Evolutionary conservation across 495 filamentous ascomycete species (phyloP).

Genomic region (Evernia prunastri): DNA sequence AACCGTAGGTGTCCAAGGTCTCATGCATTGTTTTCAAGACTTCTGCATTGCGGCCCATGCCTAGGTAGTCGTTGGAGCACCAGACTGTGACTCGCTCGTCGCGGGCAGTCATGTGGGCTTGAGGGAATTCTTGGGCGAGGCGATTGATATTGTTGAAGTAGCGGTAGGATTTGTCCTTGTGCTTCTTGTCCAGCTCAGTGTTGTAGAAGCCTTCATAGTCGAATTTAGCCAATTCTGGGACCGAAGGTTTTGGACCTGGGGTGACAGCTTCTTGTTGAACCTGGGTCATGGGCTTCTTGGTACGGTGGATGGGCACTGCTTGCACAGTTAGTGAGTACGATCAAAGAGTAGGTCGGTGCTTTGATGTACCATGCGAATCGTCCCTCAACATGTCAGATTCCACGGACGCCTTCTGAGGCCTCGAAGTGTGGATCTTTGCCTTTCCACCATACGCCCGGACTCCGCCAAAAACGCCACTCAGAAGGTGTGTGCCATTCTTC

Average conservation of each 20-base stretch:
- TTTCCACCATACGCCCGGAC: conserved; percentile 45
- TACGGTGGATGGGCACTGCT: conserved; percentile 24
- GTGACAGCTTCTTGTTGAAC: conserved; percentile 25
- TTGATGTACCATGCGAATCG: conserved; percentile 46
- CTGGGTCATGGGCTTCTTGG: conserved; percentile 11
- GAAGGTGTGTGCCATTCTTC: conserved; percentile 39
- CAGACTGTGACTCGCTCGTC: conserved; percentile 94
- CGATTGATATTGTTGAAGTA: conserved; percentile 99
- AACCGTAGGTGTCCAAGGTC: conserved; percentile 89
- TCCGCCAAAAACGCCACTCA: conserved; percentile 38
- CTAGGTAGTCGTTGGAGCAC: conserved; percentile 98
- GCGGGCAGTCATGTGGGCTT: conserved; percentile 77
- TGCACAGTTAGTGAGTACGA: not conserved
- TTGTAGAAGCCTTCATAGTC: conserved; percentile 89
- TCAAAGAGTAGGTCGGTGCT: not conserved
- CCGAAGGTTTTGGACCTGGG: conserved; percentile 37
- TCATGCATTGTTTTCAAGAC: conserved; percentile 91
- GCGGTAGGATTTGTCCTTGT: conserved; percentile 98
- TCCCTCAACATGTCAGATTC: conserved; percentile 55
- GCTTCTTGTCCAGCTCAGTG: conserved; percentile 89
- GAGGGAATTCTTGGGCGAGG: conserved; percentile 90
- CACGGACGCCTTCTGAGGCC: conserved; percentile 64
- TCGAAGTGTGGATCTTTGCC: conserved; percentile 75
- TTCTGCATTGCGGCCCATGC: conserved; percentile 87
- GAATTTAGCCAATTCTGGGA: conserved; percentile 54